Conservation (phyloP, 2,329 filamentous ascomycete genomes). For the Remersonia thermophila region DNA sequence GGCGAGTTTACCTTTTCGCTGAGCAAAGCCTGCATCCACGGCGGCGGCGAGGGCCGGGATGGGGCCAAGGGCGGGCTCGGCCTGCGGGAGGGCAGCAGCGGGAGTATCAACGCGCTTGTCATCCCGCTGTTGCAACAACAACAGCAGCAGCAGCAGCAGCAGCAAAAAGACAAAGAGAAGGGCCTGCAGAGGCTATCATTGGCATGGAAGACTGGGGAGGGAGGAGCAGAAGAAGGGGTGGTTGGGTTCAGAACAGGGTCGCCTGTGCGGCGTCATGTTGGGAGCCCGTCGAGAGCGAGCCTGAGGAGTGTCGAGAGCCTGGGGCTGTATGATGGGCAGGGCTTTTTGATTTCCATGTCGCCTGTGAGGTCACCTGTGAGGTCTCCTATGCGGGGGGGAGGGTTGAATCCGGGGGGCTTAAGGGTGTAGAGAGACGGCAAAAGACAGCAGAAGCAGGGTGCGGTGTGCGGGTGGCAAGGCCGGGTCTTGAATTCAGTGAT, state of each 20-base stretch:
- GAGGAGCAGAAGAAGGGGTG: too few species aligned
- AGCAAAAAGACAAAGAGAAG: constrained; percentile 2
- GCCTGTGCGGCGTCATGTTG: too few species aligned
- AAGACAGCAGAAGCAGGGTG: too few species aligned
- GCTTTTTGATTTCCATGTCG: constrained; percentile 29
- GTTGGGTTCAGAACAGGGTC: background rate
- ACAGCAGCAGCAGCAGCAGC: too few species aligned
- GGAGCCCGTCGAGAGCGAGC: constrained; percentile 4
- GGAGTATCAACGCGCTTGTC: constrained; percentile 1
- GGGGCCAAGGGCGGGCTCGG: constrained; percentile 14
- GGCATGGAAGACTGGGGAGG: constrained; percentile 3
- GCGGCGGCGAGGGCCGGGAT: too few species aligned
- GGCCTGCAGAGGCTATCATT: constrained; percentile 3
- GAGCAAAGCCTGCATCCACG: constrained; percentile 1
- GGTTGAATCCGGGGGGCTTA: constrained; percentile 2
- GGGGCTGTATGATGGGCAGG: constrained; percentile 33
- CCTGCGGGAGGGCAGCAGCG: constrained; percentile 5
- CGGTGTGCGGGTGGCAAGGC: too few species aligned
- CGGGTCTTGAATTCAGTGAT: too few species aligned
- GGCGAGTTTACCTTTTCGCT: constrained; percentile 10
- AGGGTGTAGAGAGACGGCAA: too few species aligned
- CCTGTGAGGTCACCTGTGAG: constrained; percentile 21
- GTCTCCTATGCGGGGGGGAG: too few species aligned
- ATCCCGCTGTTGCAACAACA: background rate
- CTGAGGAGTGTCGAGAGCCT: constrained; percentile 27